Percentiles rank a stretch among this genome's conserved stretches.
phyloP scores from a whole-genome alignment of 352 stramenopile species.

The Globisporangium spinosum region DNA sequence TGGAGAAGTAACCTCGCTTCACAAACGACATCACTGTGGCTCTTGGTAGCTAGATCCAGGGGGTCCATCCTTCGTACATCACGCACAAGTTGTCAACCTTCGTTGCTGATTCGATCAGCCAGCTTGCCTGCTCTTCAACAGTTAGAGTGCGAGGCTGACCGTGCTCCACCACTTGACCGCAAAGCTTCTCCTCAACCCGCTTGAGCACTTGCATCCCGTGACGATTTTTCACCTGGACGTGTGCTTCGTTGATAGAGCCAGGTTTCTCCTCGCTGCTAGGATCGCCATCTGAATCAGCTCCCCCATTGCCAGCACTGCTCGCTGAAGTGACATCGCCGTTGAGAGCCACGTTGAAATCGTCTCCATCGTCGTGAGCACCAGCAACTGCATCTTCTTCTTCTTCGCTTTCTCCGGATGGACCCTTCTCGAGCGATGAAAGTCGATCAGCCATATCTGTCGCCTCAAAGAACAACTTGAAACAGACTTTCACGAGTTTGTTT shows the following conservation, averaged over 20 bases:
- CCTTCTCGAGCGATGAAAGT: constrained; percentile 27
- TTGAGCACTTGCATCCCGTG: constrained; percentile 67
- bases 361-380: constrained; percentile 10
- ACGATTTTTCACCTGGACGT: constrained; percentile 33
- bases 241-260: background rate
- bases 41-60: constrained; percentile 61
- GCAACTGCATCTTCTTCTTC: constrained; percentile 5
- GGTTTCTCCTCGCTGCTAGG: background rate
- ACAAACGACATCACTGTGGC: background rate
- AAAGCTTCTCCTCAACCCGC: constrained; percentile 75
- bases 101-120: constrained; percentile 74
- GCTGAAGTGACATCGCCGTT: constrained; percentile 7
- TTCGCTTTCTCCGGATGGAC: constrained; percentile 8
- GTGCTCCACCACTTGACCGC: constrained; percentile 39
- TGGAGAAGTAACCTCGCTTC: background rate
- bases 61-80: constrained; percentile 89
- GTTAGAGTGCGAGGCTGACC: constrained; percentile 38
- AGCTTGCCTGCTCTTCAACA: constrained; percentile 72
- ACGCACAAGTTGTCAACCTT: constrained; percentile 81
- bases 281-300: constrained; percentile 7
- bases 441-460: constrained; percentile 60
- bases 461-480: constrained; percentile 63
- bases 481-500: constrained; percentile 37
- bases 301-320: constrained; percentile 5
- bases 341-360: constrained; percentile 17